phyloP scores from a whole-genome alignment of 352 stramenopile species.

The Phytophthora pseudosyringae region DNA sequence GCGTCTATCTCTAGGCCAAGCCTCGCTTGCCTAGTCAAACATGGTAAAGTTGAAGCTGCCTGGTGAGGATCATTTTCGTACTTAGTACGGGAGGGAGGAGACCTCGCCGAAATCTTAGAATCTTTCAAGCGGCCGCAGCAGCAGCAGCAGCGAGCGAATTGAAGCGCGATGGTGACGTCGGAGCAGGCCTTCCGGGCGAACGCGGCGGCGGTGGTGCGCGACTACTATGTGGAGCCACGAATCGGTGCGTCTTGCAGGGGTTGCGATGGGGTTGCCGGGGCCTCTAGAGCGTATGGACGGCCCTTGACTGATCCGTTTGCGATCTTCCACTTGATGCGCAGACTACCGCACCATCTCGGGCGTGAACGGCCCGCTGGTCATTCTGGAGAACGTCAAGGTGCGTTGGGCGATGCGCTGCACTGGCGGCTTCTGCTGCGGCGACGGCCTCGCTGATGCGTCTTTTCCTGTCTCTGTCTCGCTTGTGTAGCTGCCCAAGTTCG shows the following conservation, averaged over 20 bases:
- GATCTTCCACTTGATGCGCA: slow-evolving; percentile 40
- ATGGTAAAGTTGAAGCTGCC: slow-evolving; percentile 19
- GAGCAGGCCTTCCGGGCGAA: slow-evolving; percentile 80
- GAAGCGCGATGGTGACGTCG: slow-evolving; percentile 61
- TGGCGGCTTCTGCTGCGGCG: background rate
- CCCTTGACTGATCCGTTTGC: slow-evolving; percentile 8
- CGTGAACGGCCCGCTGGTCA: slow-evolving; percentile 99
- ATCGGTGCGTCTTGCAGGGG: slow-evolving; percentile 57
- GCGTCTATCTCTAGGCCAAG: too few relatives aligned
- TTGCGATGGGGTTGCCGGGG: background rate
- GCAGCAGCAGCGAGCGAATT: slow-evolving; percentile 26
- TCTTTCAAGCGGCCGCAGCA: slow-evolving; percentile 27
- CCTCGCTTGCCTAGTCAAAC: background rate
- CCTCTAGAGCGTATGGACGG: background rate
- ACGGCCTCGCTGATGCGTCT: slow-evolving; percentile 3
- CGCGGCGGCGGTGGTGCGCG: slow-evolving; percentile 79
- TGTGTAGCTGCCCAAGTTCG: slow-evolving; percentile 94
- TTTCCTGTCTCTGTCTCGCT: background rate
- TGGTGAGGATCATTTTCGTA: slow-evolving; percentile 21
- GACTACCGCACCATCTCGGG: slow-evolving; percentile 98
- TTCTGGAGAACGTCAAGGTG: slow-evolving; percentile 99
- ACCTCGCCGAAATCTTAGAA: slow-evolving; percentile 28
- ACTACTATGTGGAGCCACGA: slow-evolving; percentile 88
- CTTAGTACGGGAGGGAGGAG: slow-evolving; percentile 19
- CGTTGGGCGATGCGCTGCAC: background rate